Base-by-base conservation (phyloP, 2,329 filamentous ascomycete species). In the Colletotrichum acutatum region DNA sequence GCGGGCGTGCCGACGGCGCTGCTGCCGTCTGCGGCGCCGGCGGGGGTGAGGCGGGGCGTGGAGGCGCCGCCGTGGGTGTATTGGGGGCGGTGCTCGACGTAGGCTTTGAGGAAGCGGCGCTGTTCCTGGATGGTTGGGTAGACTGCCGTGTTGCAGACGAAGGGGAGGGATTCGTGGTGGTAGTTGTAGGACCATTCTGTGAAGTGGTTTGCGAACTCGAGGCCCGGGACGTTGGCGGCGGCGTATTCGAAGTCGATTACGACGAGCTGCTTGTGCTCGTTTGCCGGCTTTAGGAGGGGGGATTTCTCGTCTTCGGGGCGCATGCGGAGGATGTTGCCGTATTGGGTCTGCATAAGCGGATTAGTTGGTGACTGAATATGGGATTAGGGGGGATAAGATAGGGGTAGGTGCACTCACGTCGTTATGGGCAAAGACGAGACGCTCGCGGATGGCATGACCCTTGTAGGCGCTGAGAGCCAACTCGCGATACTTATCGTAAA, bases 201-300 rank as follows among this genome's bases (percentile, higher is more conserved):
- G 83, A 99, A 99, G 83, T 99, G 97, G 81, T 99, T 99, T 71
- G 95, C 97, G 80, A 99, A 98, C 82, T 99, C 97, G 19, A 95
- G 87, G 1, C 95, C 97, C 0, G 91, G 91, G 0, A 92, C 88
- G 80, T 98, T 99, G 70, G 96, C 95, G 2, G 92, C 95, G 1
- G 97, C 94, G 80, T 99, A 99, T 80, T 99, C 97, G 78, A 99
- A 99, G 81, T 99, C 97, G 79, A 99, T 99, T 75, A 99, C 97
- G 19, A 98, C 90, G 16, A 99, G 90, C 83, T 97, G 96, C 82
- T 97, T 98, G 84, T 99, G 97, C 77, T 96, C 92, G 82, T 98
- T 98, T 71, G 94, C 92, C 0, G 97, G 95, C 62, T 97, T 90
- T 12, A 98, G 88, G 8, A 98, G 89, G 0, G 96, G 97, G 0